Evolutionary conservation across 192 early-diverging fungal genomes (phyloP).

Genomic region (Entomortierella chlamydospora): DNA sequence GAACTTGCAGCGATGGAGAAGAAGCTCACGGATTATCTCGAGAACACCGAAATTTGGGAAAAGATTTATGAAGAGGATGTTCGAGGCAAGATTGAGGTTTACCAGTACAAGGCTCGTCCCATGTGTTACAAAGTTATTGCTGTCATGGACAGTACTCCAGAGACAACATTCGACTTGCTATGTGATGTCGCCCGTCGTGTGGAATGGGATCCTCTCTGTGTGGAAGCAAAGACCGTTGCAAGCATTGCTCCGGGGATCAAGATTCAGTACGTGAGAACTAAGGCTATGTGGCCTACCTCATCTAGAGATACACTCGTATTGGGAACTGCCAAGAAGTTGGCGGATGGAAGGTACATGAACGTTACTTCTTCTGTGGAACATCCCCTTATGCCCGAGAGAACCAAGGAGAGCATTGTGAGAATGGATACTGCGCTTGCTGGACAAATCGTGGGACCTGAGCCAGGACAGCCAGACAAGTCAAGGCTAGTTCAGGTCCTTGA

Average conservation of each 20-base stretch:
- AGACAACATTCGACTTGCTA: conserved; percentile 42
- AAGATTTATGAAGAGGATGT: conserved; percentile 49
- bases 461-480: conserved; percentile 41
- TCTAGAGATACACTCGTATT: conserved; percentile 39
- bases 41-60: conserved; percentile 46
- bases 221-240: conserved; percentile 33
- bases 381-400: conserved; percentile 31
- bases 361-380: conserved; percentile 48
- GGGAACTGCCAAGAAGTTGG: conserved; percentile 39
- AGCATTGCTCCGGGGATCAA: conserved; percentile 27
- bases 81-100: conserved; percentile 36
- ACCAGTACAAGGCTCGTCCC: conserved; percentile 37
- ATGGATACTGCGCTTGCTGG: conserved; percentile 52
- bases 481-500: conserved; percentile 44
- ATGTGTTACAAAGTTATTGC: conserved; percentile 54
- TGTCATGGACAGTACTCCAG: conserved; percentile 44
- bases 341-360: conserved; percentile 26
- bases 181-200: conserved; percentile 28
- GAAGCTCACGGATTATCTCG: conserved; percentile 41
- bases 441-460: conserved; percentile 41
- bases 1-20: conserved; percentile 37
- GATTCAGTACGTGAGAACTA: conserved; percentile 46
- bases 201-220: conserved; percentile 52
- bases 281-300: conserved; percentile 46
- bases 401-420: conserved; percentile 39